Base-by-base conservation (phyloP, 2,329 filamentous ascomycete genomes). In the Colletotrichum agaves region DNA sequence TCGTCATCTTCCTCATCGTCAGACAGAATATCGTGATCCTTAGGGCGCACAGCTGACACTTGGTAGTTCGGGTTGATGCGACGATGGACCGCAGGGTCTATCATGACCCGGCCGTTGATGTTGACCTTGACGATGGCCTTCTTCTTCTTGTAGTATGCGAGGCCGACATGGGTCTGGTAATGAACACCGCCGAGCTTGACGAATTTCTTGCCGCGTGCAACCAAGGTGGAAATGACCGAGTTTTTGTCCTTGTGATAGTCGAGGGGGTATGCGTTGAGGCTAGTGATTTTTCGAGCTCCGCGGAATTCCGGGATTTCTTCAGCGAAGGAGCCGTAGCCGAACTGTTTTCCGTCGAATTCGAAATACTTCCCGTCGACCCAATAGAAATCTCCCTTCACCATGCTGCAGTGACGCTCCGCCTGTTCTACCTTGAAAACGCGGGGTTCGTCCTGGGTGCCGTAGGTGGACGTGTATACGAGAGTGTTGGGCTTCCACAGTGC, bases 401-500 rank as follows among this genome's bases (percentile, higher is more conserved):
- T 88, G 39, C 85, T 88, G 47, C 79, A 82, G 56, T 92, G 89
- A 71, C 93, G 92, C 73, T 90, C 89, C 0, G 91, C 90, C 70
- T 90, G 87, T 67, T 95, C 92, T 1, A 95, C 89, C 76, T 92
- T 94, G 85, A 97, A 95, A 10, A 91, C 91, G 15, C 93, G 88
- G 2, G 93, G 92, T 73, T 96, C 90, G 43, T 95, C 92, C 13
- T 84, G 81, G 39, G 88, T 89, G 3, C 91, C 91, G 70, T 97
- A 97, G 0, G 92, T 95, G 0, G 88, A 87, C 0, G 91, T 88
- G 75, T 91, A 95, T 1, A 89, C 91, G 19, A 97, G 87, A 0
- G 92, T 93, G 73, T 93, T 92, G 0, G 94, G 94, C 74, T 96
- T 97, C 86, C 92, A 97, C 3, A 97, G 80, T 0, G 93, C 93